Evolutionary conservation across 2,329 filamentous ascomycete species (phyloP), one percentile per base, ranked within the genome.

Genomic region (Claviceps monticola): DNA sequence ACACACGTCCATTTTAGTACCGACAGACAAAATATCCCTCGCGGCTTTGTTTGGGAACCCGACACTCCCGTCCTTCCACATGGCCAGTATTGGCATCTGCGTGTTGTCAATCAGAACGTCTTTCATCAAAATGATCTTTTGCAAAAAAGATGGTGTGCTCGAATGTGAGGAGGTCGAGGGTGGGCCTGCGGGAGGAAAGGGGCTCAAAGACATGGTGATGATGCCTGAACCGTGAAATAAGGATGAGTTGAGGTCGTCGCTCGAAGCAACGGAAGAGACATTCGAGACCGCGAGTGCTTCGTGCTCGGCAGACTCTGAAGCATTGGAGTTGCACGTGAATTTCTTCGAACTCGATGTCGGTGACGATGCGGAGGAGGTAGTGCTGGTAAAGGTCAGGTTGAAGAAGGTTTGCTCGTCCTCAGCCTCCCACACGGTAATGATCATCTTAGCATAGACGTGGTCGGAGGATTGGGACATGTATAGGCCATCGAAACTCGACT

Each of bases 31-130:
- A n/a, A 83, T 64, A 4, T 68, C 64, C 13, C 75, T 69, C 13
- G 78, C 78, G 4, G 84, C 83, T 57, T 76, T 78, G 60, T 91
- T 91, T 4, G 85, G 82, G 44, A 88, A 81, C 0, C 79, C 82
- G 46, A 88, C 80, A 47, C 79, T 84, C 50, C 84, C 80, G 57
- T 91, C 86, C 61, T 83, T 84, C 86, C 86, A 90, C 80, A 89
- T 86, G 23, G 84, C 83, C 45, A 89, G 71, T 21, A 88, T 83
- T 0, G 86, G 86, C 61, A 87, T 81, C 55, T 80, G 77, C 26
- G 86, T 86, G 41, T 81, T 86, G 61, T 88, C 84, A 6, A 91
- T 69, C 19, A 90, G 73, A 1, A 85, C 84, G 61, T 90, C 85
- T 64, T 89, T 90, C 70, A 91, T 79, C 49, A 82, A 72, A 7